These are phyloP conservation scores for Populus hybrid DNA, from an alignment of 441 rosid species.

Conservation along the genomic window DNA sequence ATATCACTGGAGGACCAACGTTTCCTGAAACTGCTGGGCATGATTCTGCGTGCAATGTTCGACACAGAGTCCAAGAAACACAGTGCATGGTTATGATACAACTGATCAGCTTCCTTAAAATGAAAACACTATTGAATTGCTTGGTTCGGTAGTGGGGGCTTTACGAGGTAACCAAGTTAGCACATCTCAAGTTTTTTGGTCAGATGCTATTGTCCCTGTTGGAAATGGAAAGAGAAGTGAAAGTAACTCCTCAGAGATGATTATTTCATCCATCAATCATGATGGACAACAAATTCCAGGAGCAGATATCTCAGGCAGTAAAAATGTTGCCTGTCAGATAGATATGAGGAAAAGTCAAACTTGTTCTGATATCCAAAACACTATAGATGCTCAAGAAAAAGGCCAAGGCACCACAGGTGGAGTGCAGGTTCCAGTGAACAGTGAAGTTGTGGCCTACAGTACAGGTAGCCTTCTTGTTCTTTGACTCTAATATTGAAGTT, in stretches of 20 bases:
- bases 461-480: slow-evolving; percentile 27
- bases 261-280: slow-evolving; percentile 18
- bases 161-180: slow-evolving; percentile 12
- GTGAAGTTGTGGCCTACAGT: slow-evolving; percentile 28
- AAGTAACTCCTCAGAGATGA: slow-evolving; percentile 19
- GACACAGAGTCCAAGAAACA: slow-evolving; percentile 4
- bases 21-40: slow-evolving; percentile 15
- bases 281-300: slow-evolving; percentile 8
- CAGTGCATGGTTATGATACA: slow-evolving; percentile 20
- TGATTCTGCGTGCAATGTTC: slow-evolving; percentile 20
- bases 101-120: slow-evolving; percentile 23
- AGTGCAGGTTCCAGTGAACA: slow-evolving; percentile 21
- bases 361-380: slow-evolving; percentile 17
- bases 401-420: slow-evolving; percentile 8
- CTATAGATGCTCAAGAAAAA: not conserved
- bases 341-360: slow-evolving; percentile 17
- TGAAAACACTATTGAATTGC: slow-evolving; percentile 18
- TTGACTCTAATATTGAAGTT: not conserved
- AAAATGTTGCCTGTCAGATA: slow-evolving; percentile 13
- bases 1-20: slow-evolving; percentile 18
- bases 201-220: slow-evolving; percentile 17
- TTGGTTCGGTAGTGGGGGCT: slow-evolving; percentile 16
- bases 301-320: slow-evolving; percentile 13
- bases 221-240: slow-evolving; percentile 13
- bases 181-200: slow-evolving; percentile 3